phyloP scores from a whole-genome alignment of 176 grass and related monocot genomes.

The Carex pumila region DNA sequence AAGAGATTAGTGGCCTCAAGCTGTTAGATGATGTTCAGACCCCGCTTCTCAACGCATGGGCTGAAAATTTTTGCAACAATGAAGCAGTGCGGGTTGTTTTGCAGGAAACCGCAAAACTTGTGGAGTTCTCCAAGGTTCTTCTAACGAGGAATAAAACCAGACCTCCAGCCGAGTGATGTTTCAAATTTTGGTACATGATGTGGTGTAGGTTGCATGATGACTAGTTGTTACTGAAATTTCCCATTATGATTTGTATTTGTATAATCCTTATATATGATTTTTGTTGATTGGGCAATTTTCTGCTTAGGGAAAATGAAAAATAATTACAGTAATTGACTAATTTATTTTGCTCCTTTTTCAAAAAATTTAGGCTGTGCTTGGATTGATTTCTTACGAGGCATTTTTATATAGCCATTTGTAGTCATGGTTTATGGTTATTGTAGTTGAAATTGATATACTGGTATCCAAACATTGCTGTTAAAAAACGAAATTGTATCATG shows the following conservation, averaged over 20 bases:
- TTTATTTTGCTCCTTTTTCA: no score
- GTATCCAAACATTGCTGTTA: no score
- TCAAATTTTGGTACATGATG: neutral
- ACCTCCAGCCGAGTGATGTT: neutral
- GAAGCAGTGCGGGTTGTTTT: conserved; percentile 27
- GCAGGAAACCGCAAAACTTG: conserved; percentile 20
- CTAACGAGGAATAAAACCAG: neutral
- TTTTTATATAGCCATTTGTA: no score
- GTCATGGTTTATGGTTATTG: no score
- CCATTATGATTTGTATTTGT: neutral
- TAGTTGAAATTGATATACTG: no score
- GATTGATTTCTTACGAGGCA: no score
- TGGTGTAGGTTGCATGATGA: neutral
- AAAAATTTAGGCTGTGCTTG: no score
- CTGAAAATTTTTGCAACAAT: conserved; percentile 27
- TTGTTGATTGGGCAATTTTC: neutral
- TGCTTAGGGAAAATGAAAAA: no score
- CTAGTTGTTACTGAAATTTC: neutral
- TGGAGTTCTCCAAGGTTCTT: conserved; percentile 10
- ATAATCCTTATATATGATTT: neutral
- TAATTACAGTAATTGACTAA: no score
- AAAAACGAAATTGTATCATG: no score
- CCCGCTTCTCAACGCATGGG: conserved; percentile 33
- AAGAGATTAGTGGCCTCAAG: conserved; percentile 21
- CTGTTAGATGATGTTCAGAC: conserved; percentile 31